Evolutionary conservation across 257 asterid genomes (phyloP), one percentile per base, ranked within the genome.

Genomic region (Gardenia jasminoides): DNA sequence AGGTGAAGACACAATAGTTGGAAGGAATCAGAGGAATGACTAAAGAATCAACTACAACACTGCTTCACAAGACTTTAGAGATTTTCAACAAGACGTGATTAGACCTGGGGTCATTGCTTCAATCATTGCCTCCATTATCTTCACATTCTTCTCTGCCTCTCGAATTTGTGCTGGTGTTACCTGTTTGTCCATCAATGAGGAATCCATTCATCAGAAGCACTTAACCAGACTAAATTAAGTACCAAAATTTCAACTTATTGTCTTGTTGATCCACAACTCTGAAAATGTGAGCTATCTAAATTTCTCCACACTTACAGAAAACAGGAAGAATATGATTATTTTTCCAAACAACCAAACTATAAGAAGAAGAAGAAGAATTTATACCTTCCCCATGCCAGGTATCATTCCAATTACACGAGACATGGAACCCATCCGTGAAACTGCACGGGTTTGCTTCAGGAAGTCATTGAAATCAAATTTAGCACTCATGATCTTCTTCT

Each of bases 81-180:
- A 28, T 31, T 44, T 30, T 50, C 20, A 43, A 64, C 22, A 83
- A 67, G 67, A 20, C 26, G 15, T 36, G 20, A 26, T 52, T 6
- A 70, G 72, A 94, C 98, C 98, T 83, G 97, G 92, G 48, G 97
- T 92, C 99, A 95, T 95, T 67, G 76, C 99, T 85, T 95, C 99
- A 16, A 95, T 93, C 97, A 95, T 93, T 36, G 97, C 89, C 81
- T 95, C 99, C 99, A 95, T 95, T 58, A 95, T 79, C 86, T 86
- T 82, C 88, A 86, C 70, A 86, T 74, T 93, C 92, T 92, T 95
- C 82, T 95, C 99, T 17, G 99, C 97, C 79, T 95, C 97, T 78
- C 99, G 96, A 84, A 95, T 90, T 90, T 95, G 99, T 82, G 99
- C 93, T 80, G 99, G 99, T 83, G 98, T 89, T n/a, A 95, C 91